Base-by-base conservation (phyloP, 768 basidiomycete species). In the Lactifluus rugatus region DNA sequence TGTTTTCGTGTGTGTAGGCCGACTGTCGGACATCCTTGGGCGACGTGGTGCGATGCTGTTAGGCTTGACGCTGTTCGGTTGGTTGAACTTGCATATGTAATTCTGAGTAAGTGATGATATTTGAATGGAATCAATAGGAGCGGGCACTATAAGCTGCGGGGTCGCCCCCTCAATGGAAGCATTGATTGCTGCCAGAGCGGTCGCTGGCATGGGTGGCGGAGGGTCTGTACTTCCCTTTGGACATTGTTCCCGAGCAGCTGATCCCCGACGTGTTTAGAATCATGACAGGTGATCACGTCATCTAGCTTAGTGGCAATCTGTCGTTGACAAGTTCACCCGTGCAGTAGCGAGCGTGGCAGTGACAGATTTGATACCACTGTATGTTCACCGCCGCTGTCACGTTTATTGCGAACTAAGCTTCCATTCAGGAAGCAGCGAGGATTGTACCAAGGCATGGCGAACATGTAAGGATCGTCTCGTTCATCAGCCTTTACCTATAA, bases 191-290 rank as follows among this genome's bases (percentile, higher is more conserved):
- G 89, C 87, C 56, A 82, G 94, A 13, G 83, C 89, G 3, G 72
- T 96, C 45, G 92, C 93, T 26, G 93, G 93, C 49, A 89, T 91
- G 83, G 93, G 90, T 56, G 91, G 93, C 56, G 93, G 91, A 71
- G 87, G 91, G 83, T 89, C 69, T 71, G 85, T 81, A 42, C 19
- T 31, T n/a, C 7, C 19, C 26, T 42, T 70, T 64, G 56, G 63
- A 34, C 54, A 51, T 60, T 61, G 54, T 52, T 56, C 63, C 65
- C 67, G 28, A 64, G 63, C 55, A 44, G 52, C 63, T 60, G 60
- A 66, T 63, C 23, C 17, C 31, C 44, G 50, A 41, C 62, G 13
- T 56, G 44, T 70, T 56, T 68, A 89, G 89, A 28, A 81, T 91
- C 25, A 89, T 90, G 89, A 90, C 89, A 76, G 87, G 89, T 86